A percentile compares a stretch with the other conserved stretches of the same genome.
Evolutionary conservation across 345 rosid genomes (phyloP).

Genomic region (Chamaenerion angustifolium): DNA sequence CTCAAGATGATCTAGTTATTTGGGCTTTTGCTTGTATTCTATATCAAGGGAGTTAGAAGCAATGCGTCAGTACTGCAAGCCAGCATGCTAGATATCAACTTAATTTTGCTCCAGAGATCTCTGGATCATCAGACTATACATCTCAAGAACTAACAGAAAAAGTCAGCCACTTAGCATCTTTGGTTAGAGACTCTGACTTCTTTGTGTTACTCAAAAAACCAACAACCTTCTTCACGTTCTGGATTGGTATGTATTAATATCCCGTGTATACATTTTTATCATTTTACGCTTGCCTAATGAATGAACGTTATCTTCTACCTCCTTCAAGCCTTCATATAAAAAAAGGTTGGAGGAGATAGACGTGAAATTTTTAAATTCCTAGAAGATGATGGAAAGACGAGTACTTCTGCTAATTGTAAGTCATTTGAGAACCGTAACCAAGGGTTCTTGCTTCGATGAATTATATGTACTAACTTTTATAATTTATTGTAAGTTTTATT

Average conservation of each 20-base stretch:
- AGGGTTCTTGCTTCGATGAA: no score
- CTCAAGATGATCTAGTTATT: conserved; percentile 63
- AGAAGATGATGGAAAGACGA: conserved; percentile 21
- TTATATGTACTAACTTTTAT: no score
- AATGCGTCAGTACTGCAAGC: conserved; percentile 52
- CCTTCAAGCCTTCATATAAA: conserved; percentile 49
- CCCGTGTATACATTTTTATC: not conserved
- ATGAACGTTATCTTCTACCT: not conserved
- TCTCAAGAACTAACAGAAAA: conserved; percentile 48
- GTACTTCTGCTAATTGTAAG: no score
- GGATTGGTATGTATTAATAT: conserved; percentile 30
- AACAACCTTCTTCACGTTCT: conserved; percentile 25
- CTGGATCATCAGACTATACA: conserved; percentile 26
- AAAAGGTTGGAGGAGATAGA: conserved; percentile 23
- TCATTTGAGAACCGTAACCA: no score
- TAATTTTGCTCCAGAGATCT: conserved; percentile 45
- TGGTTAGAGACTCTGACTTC: conserved; percentile 31
- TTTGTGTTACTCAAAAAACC: conserved; percentile 23
- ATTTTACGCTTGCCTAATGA: not conserved
- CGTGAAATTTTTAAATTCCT: conserved; percentile 33
- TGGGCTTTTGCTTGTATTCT: conserved; percentile 61
- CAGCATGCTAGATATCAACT: conserved; percentile 22
- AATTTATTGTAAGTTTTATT: no score
- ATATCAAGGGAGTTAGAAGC: conserved; percentile 52
- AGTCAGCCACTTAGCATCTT: conserved; percentile 36